A percentile compares a stretch with the other conserved stretches of the same genome.
phyloP scores from a whole-genome alignment of 1,284 basidiomycete species.

The Wolfiporia cocos region DNA sequence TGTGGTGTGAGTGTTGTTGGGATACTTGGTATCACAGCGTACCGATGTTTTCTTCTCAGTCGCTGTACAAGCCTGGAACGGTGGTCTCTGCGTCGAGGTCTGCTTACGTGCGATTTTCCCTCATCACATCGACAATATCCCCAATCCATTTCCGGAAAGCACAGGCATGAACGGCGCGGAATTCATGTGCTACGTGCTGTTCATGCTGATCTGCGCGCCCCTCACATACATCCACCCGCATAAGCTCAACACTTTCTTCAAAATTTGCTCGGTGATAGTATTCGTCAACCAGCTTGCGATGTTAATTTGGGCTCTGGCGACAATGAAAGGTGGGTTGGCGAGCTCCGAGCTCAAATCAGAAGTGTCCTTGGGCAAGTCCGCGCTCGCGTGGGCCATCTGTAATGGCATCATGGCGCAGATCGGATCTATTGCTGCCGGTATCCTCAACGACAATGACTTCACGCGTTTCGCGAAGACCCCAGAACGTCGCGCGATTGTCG shows the following conservation, averaged over 20 bases:
- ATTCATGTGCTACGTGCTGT: slow-evolving; percentile 7
- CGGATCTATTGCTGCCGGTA: slow-evolving; percentile 15
- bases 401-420: slow-evolving; percentile 17
- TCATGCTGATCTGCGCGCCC: slow-evolving; percentile 12
- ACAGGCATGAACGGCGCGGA: slow-evolving; percentile 6
- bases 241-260: slow-evolving; percentile 15
- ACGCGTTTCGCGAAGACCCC: slow-evolving; percentile 17
- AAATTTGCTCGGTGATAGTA: slow-evolving; percentile 15
- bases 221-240: slow-evolving; percentile 15
- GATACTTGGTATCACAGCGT: neutral
- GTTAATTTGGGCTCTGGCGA: slow-evolving; percentile 18
- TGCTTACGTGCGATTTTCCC: slow-evolving; percentile 8
- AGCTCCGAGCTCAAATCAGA: neutral
- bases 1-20: slow-evolving; percentile 16
- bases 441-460: slow-evolving; percentile 20
- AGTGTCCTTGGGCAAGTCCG: neutral
- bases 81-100: slow-evolving; percentile 7
- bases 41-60: neutral
- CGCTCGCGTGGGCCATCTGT: slow-evolving; percentile 18
- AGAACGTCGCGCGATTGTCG: slow-evolving; percentile 7
- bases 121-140: slow-evolving; percentile 4
- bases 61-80: slow-evolving; percentile 8
- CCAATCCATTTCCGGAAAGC: slow-evolving; percentile 5
- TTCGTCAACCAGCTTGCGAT: slow-evolving; percentile 13
- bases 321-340: slow-evolving; percentile 12